Base-by-base conservation (phyloP, 805 yeast genomes). In the Suhomyces tanzawaensis region DNA sequence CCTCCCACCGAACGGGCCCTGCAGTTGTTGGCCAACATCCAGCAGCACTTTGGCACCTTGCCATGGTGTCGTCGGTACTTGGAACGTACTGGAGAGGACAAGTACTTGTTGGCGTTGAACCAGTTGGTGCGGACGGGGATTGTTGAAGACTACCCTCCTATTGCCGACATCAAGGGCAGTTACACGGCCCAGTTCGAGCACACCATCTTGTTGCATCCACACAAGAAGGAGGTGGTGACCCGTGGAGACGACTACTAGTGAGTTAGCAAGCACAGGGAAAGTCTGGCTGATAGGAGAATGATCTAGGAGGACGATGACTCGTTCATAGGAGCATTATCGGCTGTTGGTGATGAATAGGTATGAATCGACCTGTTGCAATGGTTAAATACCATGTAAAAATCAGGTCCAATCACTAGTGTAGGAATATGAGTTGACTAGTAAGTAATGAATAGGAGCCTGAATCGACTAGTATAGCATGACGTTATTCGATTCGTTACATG, bases 171-270 rank as follows among this genome's bases (percentile, higher is more conserved):
- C 14, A 75, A 71, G 43, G 98, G 98, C 9, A 74, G 84, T 33
- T 90, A 85, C 72, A 93, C 98, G 26, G 99, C 99, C 0, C 99
- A 93, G 64, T 91, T 65, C 56, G 99, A 93, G 62, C 99, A 93
- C 66, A 93, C 99, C 1, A 76, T 91, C 32, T 71, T 93, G 48
- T 69, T 93, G 53, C 93, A 90, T 55, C 95, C 97, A 19, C 87
- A 87, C 41, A 79, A 78, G 63, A 93, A 91, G 69, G 99, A 93
- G 64, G 91, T 93, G 31, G 89, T 93, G 15, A 86, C 96, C 11
- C 77, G 91, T 49, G 99, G 99, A 35, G 96, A 88, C 31, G 99
- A 93, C 63, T 93, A 81, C 58, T 91, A 34, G 27, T 6, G 11
- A 32, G n/a, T n/a, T n/a, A n/a, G n/a, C n/a, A n/a, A n/a, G n/a